Conservation (phyloP, 2,329 filamentous ascomycete genomes). For the Trichoderma sp. region DNA sequence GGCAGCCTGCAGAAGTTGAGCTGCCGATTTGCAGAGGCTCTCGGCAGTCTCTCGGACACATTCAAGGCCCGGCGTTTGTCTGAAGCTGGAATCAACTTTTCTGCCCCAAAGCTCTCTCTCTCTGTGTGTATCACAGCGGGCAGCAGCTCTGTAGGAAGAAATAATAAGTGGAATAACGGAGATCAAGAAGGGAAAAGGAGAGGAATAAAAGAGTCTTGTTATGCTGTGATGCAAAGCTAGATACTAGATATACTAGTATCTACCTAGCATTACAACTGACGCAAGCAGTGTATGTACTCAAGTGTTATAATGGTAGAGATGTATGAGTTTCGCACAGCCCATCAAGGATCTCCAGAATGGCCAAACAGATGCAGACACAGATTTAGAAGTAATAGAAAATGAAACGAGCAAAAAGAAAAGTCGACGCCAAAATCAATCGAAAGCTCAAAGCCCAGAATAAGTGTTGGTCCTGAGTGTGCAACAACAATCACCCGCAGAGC, state of each 20-base stretch:
- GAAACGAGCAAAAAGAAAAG: not conserved
- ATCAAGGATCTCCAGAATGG: not conserved
- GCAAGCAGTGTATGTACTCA: not conserved
- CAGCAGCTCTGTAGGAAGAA: not conserved
- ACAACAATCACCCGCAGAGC: conserved; percentile 6
- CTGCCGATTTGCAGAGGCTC: not conserved
- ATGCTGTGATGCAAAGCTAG: not conserved
- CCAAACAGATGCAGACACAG: not conserved
- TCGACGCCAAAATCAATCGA: not conserved
- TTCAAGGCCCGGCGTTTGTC: not conserved
- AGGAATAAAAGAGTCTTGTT: not conserved
- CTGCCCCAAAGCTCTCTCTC: not conserved
- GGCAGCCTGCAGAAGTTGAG: not conserved
- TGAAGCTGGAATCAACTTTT: not conserved
- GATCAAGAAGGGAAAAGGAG: not conserved
- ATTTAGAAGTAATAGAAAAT: not conserved
- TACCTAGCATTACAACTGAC: not conserved
- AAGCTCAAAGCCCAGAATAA: not conserved
- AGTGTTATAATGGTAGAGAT: not conserved
- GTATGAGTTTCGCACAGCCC: not conserved
- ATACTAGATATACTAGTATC: no score
- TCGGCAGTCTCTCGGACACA: not conserved
- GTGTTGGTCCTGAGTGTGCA: conserved; percentile 1
- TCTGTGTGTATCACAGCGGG: not conserved
- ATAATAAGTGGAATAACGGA: not conserved